phyloP scores from a whole-genome alignment of 768 basidiomycete genomes.

The Psilocybe azurescens region DNA sequence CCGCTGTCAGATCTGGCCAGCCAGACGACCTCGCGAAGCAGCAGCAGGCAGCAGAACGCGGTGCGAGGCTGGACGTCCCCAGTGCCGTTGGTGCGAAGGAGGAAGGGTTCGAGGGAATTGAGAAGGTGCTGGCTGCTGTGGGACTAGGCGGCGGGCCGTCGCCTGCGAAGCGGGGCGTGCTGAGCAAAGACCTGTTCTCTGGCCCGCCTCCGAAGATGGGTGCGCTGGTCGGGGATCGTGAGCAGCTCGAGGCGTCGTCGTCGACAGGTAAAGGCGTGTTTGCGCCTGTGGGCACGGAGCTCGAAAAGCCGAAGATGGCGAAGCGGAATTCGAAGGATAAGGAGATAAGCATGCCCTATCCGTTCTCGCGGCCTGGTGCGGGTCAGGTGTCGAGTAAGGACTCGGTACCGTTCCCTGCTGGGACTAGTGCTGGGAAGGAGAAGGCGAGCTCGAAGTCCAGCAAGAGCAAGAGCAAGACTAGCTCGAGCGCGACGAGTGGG shows the following conservation, averaged over 20 bases:
- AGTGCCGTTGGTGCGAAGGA: constrained; percentile 24
- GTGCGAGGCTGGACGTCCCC: not conserved
- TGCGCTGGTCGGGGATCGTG: constrained; percentile 11
- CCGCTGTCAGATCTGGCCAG: not conserved
- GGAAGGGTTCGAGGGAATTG: constrained; percentile 54
- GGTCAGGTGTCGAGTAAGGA: constrained; percentile 65
- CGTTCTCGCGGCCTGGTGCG: constrained; percentile 66
- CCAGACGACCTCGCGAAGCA: not conserved
- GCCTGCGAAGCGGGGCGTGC: constrained; percentile 60
- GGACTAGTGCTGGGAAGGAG: constrained; percentile 25
- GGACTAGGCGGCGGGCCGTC: constrained; percentile 50
- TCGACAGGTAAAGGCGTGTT: constrained; percentile 13
- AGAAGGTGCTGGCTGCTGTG: constrained; percentile 63
- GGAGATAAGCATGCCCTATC: constrained; percentile 63
- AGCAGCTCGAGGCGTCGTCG: constrained; percentile 12
- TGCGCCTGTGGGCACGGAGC: constrained; percentile 7
- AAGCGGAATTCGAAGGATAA: constrained; percentile 55
- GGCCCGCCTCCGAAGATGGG: constrained; percentile 36
- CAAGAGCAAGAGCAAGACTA: constrained; percentile 18
- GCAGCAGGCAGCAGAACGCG: not conserved
- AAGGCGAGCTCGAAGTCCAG: constrained; percentile 15
- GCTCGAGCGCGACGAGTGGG: constrained; percentile 22
- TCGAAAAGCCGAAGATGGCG: constrained; percentile 34
- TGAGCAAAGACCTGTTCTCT: constrained; percentile 71
- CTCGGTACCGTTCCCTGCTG: constrained; percentile 70